Percentiles rank a stretch among this genome's conserved stretches.
Evolutionary conservation across 768 basidiomycete species (phyloP).

Genomic region (Suillus plorans): DNA sequence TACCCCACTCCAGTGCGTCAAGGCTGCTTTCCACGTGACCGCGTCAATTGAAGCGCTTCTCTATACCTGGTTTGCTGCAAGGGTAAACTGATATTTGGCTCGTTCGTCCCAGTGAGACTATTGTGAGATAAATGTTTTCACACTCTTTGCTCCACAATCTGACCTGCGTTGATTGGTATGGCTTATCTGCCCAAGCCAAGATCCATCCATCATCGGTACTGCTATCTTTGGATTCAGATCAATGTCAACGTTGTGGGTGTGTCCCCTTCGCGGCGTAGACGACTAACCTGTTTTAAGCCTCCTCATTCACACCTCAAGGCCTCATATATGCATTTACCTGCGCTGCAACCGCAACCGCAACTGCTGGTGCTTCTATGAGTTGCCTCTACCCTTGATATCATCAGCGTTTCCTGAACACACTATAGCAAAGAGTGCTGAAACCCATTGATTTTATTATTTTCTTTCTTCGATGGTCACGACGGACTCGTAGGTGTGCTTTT

Average conservation of each 20-base stretch:
- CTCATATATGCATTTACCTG: slow-evolving; percentile 70
- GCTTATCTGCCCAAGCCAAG: slow-evolving; percentile 52
- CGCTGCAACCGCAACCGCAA: slow-evolving; percentile 56
- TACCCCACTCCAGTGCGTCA: too few relatives aligned
- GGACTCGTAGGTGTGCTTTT: background rate
- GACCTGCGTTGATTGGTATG: slow-evolving; percentile 59
- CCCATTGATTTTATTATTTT: background rate
- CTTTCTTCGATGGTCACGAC: background rate
- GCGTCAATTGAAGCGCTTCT: too few relatives aligned
- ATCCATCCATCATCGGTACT: slow-evolving; percentile 63
- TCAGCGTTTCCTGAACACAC: background rate
- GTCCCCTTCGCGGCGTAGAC: slow-evolving; percentile 6
- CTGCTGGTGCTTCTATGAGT: slow-evolving; percentile 44
- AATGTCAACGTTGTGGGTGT: slow-evolving; percentile 57
- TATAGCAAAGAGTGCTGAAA: background rate
- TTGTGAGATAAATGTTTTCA: too few relatives aligned
- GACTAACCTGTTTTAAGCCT: slow-evolving; percentile 34
- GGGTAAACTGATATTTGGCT: too few relatives aligned
- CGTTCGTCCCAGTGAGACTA: too few relatives aligned
- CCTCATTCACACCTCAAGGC: slow-evolving; percentile 63
- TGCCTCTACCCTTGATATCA: background rate
- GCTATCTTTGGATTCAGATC: slow-evolving; percentile 60
- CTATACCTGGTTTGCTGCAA: too few relatives aligned
- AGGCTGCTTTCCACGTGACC: too few relatives aligned
- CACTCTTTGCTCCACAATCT: background rate